phyloP scores from a whole-genome alignment of 306 rosid genomes.

The Lablab purpureus region DNA sequence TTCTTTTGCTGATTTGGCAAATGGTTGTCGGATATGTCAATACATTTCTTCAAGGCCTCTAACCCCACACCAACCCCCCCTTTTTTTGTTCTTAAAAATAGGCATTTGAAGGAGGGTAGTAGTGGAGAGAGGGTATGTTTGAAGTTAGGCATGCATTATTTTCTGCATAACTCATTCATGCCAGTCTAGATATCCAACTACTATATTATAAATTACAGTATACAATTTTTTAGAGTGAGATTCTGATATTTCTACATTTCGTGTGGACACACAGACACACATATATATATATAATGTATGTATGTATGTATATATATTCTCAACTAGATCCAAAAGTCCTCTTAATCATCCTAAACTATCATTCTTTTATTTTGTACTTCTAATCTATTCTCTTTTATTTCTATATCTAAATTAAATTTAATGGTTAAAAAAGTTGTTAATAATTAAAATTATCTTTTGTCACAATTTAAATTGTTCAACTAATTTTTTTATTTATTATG shows the following conservation, averaged over 20 bases:
- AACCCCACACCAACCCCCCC: background rate
- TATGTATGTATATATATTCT: too few species aligned
- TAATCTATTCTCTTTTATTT: background rate
- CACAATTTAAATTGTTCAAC: background rate
- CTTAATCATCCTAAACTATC: background rate
- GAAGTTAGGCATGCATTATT: conserved; percentile 39
- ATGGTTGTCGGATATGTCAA: conserved; percentile 11
- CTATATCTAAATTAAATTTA: background rate
- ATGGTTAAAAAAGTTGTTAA: background rate
- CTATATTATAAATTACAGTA: background rate
- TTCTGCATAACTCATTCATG: conserved; percentile 18
- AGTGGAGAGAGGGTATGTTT: conserved; percentile 12
- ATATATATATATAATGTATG: too few species aligned
- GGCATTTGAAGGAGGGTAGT: conserved; percentile 40
- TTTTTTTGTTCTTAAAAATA: background rate
- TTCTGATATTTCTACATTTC: too few species aligned
- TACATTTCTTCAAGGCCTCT: background rate
- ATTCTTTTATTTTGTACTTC: background rate
- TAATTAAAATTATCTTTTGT: background rate
- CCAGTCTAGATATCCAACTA: conserved; percentile 18
- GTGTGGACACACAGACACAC: too few species aligned
- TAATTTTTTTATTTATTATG: too few species aligned
- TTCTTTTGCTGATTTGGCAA: background rate
- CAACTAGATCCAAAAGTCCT: background rate
- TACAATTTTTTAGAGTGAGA: background rate